Conservation (phyloP, 306 rosid genomes). For the Malus domestica region ASM211411v1 NC_041803.1:31122001-31122500, state of each 20-base stretch:
- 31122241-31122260: constrained; percentile 23
- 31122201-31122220: neutral
- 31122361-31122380: constrained; percentile 89
- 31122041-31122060: constrained; percentile 82
- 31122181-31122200: neutral
- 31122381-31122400: constrained; percentile 86
- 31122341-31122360: constrained; percentile 81
- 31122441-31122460: neutral
- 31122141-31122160: constrained; percentile 74
- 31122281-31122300: constrained; percentile 71
- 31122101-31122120: constrained; percentile 73
- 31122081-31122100: constrained; percentile 68
- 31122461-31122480: neutral
- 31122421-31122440: constrained; percentile 28
- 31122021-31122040: constrained; percentile 68
- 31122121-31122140: constrained; percentile 73
- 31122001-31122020: constrained; percentile 52
- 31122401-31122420: constrained; percentile 61
- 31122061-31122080: constrained; percentile 84
- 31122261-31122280: constrained; percentile 49
- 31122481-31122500: neutral
- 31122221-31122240: neutral
- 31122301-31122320: constrained; percentile 76
- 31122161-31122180: constrained; percentile 70
- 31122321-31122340: constrained; percentile 73